Percentiles rank a stretch among this genome's conserved stretches.
These are phyloP conservation scores for Aaosphaeria arxii DNA, from an alignment of 2,329 filamentous ascomycete genomes.

Conservation along the genomic window DNA sequence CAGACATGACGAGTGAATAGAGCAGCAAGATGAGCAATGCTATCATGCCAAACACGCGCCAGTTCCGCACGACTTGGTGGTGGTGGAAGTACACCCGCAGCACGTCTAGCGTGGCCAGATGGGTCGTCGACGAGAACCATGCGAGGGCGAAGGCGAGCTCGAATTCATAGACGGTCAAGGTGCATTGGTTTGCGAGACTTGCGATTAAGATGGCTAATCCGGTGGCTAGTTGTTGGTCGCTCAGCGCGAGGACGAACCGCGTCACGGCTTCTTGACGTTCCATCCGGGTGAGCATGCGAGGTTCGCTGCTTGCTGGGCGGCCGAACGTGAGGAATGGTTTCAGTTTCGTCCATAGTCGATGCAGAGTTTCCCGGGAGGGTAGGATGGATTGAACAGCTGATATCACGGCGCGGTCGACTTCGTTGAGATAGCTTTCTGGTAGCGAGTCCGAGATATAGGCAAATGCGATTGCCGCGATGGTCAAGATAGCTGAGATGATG, in stretches of 20 bases:
- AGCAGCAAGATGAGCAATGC: slow-evolving; percentile 2
- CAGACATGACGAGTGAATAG: not conserved
- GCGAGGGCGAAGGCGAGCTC: slow-evolving; percentile 13
- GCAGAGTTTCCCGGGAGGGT: not conserved
- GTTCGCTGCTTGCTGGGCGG: not conserved
- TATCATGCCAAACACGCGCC: slow-evolving; percentile 8
- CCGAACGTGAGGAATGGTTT: not conserved
- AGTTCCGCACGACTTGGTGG: slow-evolving; percentile 8
- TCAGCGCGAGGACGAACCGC: slow-evolving; percentile 21
- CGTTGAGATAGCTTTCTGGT: slow-evolving; percentile 7
- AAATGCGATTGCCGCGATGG: slow-evolving; percentile 8
- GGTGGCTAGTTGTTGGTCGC: slow-evolving; percentile 20
- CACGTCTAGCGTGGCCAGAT: slow-evolving; percentile 15
- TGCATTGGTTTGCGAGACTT: slow-evolving; percentile 14
- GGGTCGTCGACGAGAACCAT: slow-evolving; percentile 22
- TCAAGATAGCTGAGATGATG: slow-evolving; percentile 11
- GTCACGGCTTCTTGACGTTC: slow-evolving; percentile 12
- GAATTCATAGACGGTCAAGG: slow-evolving; percentile 12
- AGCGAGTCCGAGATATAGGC: slow-evolving; percentile 15
- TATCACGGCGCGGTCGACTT: slow-evolving; percentile 10
- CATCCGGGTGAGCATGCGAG: slow-evolving; percentile 4
- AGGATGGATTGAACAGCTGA: slow-evolving; percentile 1
- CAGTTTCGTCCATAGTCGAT: not conserved
- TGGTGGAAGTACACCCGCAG: slow-evolving; percentile 12
- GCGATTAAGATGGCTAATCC: slow-evolving; percentile 18